A percentile compares a stretch with the other conserved stretches of the same genome.
Conservation (phyloP, 805 yeast species). For the Diddensiella caesifluorescens region DNA sequence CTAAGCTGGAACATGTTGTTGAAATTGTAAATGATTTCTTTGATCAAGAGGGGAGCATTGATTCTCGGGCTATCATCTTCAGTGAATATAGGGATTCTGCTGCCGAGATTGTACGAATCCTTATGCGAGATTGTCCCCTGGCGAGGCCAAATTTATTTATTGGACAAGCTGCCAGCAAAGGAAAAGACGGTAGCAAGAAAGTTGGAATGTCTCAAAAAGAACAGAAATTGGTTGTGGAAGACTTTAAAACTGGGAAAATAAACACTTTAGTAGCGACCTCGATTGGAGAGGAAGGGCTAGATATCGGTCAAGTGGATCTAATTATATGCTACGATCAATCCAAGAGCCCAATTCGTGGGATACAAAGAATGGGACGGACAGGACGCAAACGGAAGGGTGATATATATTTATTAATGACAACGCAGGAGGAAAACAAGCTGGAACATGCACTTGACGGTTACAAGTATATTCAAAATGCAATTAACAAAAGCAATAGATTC, state of each 20-base stretch:
- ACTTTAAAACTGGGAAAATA: constrained; percentile 65
- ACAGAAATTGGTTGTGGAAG: constrained; percentile 71
- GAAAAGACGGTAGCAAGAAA: constrained; percentile 19
- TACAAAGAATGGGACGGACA: constrained; percentile 97
- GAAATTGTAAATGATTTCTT: constrained; percentile 57
- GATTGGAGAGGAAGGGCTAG: constrained; percentile 97
- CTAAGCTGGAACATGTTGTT: constrained; percentile 58
- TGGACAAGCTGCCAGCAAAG: constrained; percentile 53
- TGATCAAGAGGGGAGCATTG: constrained; percentile 27
- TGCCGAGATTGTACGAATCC: constrained; percentile 66
- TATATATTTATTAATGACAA: constrained; percentile 67
- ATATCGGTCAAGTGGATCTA: constrained; percentile 95
- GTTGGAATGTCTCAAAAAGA: constrained; percentile 74
- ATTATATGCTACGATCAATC: constrained; percentile 92
- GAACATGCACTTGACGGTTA: constrained; percentile 83
- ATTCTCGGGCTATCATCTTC: constrained; percentile 73
- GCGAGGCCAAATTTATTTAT: constrained; percentile 77
- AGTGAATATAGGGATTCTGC: constrained; percentile 90
- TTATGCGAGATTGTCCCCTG: constrained; percentile 35
- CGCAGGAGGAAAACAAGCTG: constrained; percentile 72
- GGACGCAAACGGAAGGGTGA: constrained; percentile 92
- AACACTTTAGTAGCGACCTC: constrained; percentile 92
- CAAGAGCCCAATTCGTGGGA: constrained; percentile 83
- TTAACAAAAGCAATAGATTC: constrained; percentile 33
- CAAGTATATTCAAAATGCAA: constrained; percentile 65